Evolutionary conservation across 768 basidiomycete species (phyloP), one percentile per base, ranked within the genome.

Genomic region (Lyophyllum shimeji): DNA sequence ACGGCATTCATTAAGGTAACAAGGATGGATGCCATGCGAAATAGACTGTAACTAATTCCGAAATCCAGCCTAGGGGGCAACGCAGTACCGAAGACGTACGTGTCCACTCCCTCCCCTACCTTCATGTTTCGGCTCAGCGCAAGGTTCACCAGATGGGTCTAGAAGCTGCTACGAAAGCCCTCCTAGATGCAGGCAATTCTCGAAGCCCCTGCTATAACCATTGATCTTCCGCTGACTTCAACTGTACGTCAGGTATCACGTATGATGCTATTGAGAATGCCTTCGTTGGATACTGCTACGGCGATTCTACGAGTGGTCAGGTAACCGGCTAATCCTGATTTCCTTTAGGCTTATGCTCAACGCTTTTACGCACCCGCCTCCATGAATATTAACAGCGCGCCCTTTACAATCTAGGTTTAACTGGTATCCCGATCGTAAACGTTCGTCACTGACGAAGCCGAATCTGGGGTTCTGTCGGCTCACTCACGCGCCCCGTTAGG

Each of bases 141-240:
- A 20, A 12, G 24, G 13, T 4, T 25, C 2, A 15, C 33, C 63
- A 91, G 87, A 92, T 94, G 87, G 91, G 90, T 5, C 74, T 93
- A 42, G 93, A 94, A 69, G 93, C 93, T 1, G 82, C 89, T 0
- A 91, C 90, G 1, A 94, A 95, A 63, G 92, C 93, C 0, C 77
- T 94, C 21, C 81, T 94, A 15, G 93, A 95, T 63, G 91, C 92
- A 60, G 89, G 88, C 85, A 49, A 48, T 67, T 71, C 52, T 50
- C 50, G 25, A 18, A 24, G 25, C 34, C 8, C 1, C 3, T 29
- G 29, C 29, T 29, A 4, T 29, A 37, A 24, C 18, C 15, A 21
- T 8, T 33, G 45, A 48, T 46, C 43, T 1, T 44, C 20, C 29
- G 6, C 17, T 24, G 37, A 37, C 31, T 13, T 15, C 8, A 25